Conservation (phyloP, 805 yeast species). For the Monosporozyma unispora region DNA sequence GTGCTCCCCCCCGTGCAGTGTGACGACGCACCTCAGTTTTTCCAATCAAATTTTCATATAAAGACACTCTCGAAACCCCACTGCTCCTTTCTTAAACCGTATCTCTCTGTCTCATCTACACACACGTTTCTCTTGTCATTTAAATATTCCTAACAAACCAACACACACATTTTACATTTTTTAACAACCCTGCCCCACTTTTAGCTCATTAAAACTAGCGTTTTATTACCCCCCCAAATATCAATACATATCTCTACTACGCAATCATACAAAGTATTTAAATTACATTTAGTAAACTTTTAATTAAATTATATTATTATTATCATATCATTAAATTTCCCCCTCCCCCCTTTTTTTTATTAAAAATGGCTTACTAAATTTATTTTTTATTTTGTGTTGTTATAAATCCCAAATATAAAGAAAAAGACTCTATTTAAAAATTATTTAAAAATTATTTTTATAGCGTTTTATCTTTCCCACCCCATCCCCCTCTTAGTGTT, state of each 20-base stretch:
- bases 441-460: background rate
- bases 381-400: background rate
- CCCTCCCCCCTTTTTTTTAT: background rate
- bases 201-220: slow-evolving; percentile 2
- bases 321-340: background rate
- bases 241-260: slow-evolving; percentile 10
- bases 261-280: slow-evolving; percentile 14
- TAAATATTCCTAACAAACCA: background rate
- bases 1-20: too few relatives aligned
- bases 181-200: background rate
- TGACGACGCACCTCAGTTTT: too few relatives aligned
- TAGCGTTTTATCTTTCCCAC: background rate
- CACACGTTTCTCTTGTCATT: background rate
- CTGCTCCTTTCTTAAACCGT: too few relatives aligned
- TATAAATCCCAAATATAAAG: background rate
- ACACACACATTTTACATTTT: background rate
- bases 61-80: too few relatives aligned
- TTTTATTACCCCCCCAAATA: background rate
- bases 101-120: too few relatives aligned
- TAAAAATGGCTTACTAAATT: slow-evolving; percentile 22
- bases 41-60: too few relatives aligned
- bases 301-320: slow-evolving; percentile 1
- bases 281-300: slow-evolving; percentile 5
- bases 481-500: background rate
- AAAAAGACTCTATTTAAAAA: background rate